Conservation (phyloP, 306 rosid genomes). For the Quercus bicolor region DNA sequence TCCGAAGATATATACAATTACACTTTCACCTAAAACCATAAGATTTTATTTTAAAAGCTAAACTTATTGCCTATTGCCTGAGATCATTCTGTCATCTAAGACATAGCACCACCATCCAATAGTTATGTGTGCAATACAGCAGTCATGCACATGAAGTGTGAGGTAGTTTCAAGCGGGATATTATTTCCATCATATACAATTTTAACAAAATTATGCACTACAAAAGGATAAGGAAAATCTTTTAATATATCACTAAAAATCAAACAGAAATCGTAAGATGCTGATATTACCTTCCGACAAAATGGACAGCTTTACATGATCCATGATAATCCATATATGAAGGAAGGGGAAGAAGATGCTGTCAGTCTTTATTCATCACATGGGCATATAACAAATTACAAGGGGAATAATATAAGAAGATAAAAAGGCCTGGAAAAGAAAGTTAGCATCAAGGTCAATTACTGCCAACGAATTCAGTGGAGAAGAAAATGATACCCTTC, state of each 20-base stretch:
- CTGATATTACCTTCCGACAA: constrained; percentile 82
- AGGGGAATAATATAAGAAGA: not conserved
- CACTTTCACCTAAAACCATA: not conserved
- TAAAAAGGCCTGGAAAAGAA: not conserved
- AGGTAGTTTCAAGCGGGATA: not conserved
- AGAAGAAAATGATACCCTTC: constrained; percentile 58
- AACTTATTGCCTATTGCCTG: constrained; percentile 20
- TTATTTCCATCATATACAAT: not conserved
- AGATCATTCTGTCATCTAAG: not conserved
- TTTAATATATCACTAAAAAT: not conserved
- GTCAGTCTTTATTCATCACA: constrained; percentile 34
- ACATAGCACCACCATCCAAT: not conserved
- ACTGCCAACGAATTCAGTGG: not conserved
- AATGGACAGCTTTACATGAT: constrained; percentile 74
- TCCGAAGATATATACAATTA: not conserved
- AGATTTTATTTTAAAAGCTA: not conserved
- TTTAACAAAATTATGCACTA: not conserved
- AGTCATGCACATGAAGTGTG: not conserved
- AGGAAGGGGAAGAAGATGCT: constrained; percentile 5
- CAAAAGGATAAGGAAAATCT: not conserved
- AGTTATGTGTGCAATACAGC: not conserved
- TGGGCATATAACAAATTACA: not conserved
- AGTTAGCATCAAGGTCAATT: not conserved
- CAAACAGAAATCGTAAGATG: not conserved
- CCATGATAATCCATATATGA: constrained; percentile 32